Percentiles rank a stretch among this genome's conserved stretches.
phyloP scores from a whole-genome alignment of 139 green algal species.

The Edaphochlamys debaryana region DNA sequence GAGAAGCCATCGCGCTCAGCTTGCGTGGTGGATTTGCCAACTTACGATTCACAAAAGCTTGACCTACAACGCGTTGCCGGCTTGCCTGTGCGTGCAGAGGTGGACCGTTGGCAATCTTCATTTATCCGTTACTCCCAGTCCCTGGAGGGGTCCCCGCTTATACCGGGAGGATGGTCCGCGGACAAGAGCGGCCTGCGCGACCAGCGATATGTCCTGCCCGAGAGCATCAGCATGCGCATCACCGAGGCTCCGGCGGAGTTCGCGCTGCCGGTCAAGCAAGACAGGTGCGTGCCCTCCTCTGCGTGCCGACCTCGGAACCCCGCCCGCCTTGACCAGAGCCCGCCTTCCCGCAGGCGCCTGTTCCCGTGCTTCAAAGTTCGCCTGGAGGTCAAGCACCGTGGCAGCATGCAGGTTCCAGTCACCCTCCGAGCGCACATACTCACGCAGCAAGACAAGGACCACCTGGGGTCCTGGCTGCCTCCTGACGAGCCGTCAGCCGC shows the following conservation, averaged over 20 bases:
- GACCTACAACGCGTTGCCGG: not conserved
- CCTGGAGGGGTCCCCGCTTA: no score
- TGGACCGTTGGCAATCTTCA: conserved; percentile 63
- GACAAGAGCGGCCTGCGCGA: not conserved
- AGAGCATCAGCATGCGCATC: conserved; percentile 57
- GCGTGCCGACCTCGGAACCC: not conserved
- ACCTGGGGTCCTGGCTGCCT: conserved; percentile 61
- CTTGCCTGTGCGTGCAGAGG: conserved; percentile 41
- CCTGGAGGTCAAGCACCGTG: conserved; percentile 61
- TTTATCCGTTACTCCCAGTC: conserved; percentile 59
- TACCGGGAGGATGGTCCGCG: not conserved
- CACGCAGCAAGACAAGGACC: conserved; percentile 70
- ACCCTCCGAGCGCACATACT: conserved; percentile 66
- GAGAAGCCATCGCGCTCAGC: no score
- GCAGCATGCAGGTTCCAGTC: conserved; percentile 52
- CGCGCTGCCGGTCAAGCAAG: conserved; percentile 74
- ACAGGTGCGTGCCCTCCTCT: conserved; percentile 51
- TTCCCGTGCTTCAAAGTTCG: conserved; percentile 69
- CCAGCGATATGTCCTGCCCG: conserved; percentile 26
- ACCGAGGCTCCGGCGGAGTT: conserved; percentile 72
- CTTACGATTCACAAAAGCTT: no score
- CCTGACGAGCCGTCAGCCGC: conserved; percentile 29
- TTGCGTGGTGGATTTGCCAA: no score
- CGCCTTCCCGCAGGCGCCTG: conserved; percentile 53
- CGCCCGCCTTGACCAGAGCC: no score